Base-by-base conservation (phyloP, 768 basidiomycete species). In the Mycena vulgaris region DNA sequence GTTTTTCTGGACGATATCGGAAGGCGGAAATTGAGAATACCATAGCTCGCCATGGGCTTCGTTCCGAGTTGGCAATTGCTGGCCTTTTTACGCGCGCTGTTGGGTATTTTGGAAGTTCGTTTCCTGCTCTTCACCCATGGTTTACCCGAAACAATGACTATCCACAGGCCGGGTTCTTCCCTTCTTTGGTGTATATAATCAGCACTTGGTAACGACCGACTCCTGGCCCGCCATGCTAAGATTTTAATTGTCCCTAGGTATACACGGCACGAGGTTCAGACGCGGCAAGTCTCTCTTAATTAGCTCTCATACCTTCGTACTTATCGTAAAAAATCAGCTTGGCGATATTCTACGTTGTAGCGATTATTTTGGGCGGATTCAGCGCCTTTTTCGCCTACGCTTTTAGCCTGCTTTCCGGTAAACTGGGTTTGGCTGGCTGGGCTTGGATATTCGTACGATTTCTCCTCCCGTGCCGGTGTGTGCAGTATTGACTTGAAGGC, bases 371-470 rank as follows among this genome's bases (percentile, higher is more conserved):
- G 31, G 84, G 83, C 17, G 87, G 86, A 3, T 88, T 88, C 73
- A 85, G 86, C 73, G 82, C 86, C 23, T 84, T 88, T 39, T 79
- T 87, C 56, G 86, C 84, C 0, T 88, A 86, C 72, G 74, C 75
- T 37, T 56, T 88, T 55, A 85, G 83, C 52, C 78, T 83, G 23
- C 78, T 88, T 30, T 77, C 78, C 2, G 88, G 87, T 0, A 80
- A 76, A 69, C 68, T 76, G 45, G 86, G 85, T 19, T 76, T 87
- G 45, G 74, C 82, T 28, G 87, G 85, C 7, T 88, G 87, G 87
- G 81, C 86, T 2, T 89, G 87, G 86, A 87, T 88, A 58, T 88
- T 88, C 74, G 88, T 85, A 71, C 72, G 83, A 75, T 23, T 42
- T 51, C 39, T n/a, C 52, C 69, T 25, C 30, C 25, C 40, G 30